Evolutionary conservation across 148 eudicot species (phyloP), one percentile per base, ranked within the genome.

Genomic region (Rhododendron vialii): DNA sequence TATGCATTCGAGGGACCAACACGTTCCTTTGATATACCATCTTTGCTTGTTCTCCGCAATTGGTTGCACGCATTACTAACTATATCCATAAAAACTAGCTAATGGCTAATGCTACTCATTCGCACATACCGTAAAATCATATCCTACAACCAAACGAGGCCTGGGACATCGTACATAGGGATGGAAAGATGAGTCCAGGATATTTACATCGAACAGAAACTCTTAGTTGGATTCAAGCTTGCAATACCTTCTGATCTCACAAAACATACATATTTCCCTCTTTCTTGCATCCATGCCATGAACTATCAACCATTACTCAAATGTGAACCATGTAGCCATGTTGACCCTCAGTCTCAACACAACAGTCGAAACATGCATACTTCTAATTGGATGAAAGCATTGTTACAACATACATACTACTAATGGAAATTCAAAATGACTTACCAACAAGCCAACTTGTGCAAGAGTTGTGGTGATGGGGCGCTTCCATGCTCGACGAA

Each of bases 401-500:
- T 22, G 28, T 41, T 3, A 20, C 24, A 2, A 41, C 71, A 35
- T 75, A 53, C 36, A 30, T 38, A 35, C 43, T 33, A 35, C 48
- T 50, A 48, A 24, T 5, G 14, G 26, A 36, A 51, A 45, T 61
- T 76, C 13, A 78, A 74, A 84, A 83, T 43, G 80, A 82, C 94
- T 85, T 92, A 96, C 99, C 94, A 94, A 91, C 59, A 96, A 86
- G 81, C 99, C 99, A 47, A 91, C 93, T 85, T 96, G 95, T 77
- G 98, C 98, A 89, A 96, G 99, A 87, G 93, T 90, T 77, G 94
- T 92, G 61, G 92, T 89, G 87, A 96, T 96, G 30, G 94, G 93
- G 33, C 93, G 91, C 84, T 89, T 96, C 95, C 96, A 95, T 61
- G 95, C 87, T 36, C 74, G 91, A 55, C 86, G 91, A 77, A 97